Conservation (phyloP, 257 asterid species). For the Ballota nigra region DNA sequence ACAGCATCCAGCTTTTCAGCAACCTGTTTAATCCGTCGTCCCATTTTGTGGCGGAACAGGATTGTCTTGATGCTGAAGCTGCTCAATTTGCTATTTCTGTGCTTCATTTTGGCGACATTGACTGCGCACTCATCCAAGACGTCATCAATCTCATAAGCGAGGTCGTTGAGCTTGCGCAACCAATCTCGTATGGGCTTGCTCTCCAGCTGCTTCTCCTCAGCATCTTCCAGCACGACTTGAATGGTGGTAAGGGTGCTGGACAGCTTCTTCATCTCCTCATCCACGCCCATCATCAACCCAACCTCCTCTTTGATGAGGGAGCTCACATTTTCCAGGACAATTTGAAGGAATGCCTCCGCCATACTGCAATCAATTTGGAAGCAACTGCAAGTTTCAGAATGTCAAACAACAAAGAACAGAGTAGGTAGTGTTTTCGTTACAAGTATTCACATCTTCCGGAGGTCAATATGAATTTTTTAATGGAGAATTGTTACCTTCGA, state of each 20-base stretch:
- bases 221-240: constrained; percentile 37
- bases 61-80: not conserved
- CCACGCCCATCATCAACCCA: constrained; percentile 31
- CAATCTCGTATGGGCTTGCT: constrained; percentile 17
- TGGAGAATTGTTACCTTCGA: too few species aligned
- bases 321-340: constrained; percentile 10
- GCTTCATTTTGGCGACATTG: not conserved
- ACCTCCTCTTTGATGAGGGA: constrained; percentile 25
- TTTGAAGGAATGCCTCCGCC: constrained; percentile 29
- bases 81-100: not conserved
- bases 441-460: too few species aligned
- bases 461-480: too few species aligned
- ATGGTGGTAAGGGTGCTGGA: constrained; percentile 25
- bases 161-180: constrained; percentile 29
- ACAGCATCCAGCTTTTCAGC: not conserved
- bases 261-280: constrained; percentile 31
- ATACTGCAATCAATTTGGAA: not conserved
- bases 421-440: too few species aligned
- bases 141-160: constrained; percentile 30
- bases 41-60: not conserved
- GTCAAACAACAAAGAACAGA: too few species aligned
- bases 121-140: constrained; percentile 27
- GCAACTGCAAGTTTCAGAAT: too few species aligned
- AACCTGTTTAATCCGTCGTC: constrained; percentile 19
- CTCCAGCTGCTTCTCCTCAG: constrained; percentile 17